Percentiles rank a stretch among this genome's conserved stretches.
Conservation (phyloP, 2,329 filamentous ascomycete species). For the Aspergillus persii region DNA sequence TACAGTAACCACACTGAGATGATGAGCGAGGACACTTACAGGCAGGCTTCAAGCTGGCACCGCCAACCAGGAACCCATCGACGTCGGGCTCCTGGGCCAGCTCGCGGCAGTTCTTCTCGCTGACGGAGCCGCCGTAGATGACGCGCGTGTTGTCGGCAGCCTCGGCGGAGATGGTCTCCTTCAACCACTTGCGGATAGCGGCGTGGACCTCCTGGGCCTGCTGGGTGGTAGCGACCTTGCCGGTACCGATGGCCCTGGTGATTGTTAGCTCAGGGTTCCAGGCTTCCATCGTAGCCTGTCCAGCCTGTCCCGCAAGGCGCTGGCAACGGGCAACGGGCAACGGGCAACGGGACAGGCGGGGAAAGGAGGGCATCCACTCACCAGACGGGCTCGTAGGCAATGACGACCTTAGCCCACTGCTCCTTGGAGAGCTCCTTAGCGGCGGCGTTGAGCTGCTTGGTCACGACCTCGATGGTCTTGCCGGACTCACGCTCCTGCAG, state of each 20-base stretch:
- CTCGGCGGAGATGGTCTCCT: constrained; percentile 68
- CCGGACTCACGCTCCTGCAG: constrained; percentile 71
- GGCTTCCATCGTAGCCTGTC: not conserved
- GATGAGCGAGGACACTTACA: constrained; percentile 56
- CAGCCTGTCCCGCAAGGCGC: too few species aligned
- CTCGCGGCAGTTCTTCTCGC: constrained; percentile 96
- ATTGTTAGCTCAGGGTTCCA: constrained; percentile 2
- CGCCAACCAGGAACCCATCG: constrained; percentile 95
- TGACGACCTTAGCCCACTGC: constrained; percentile 92
- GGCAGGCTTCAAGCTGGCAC: constrained; percentile 93
- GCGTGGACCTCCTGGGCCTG: constrained; percentile 94
- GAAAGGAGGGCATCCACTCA: constrained; percentile 41
- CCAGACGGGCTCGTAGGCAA: constrained; percentile 99
- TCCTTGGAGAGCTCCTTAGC: constrained; percentile 63
- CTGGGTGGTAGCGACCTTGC: constrained; percentile 83
- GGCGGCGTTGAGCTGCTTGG: constrained; percentile 78
- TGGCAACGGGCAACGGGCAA: not conserved
- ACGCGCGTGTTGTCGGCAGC: constrained; percentile 86
- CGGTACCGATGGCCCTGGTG: constrained; percentile 72
- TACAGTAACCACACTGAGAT: constrained; percentile 15
- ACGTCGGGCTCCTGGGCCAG: constrained; percentile 91
- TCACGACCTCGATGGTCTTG: constrained; percentile 73
- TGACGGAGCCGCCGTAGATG: constrained; percentile 95
- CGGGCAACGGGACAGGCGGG: constrained; percentile 28
- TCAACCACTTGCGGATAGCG: constrained; percentile 85